Percentiles rank a stretch among this genome's conserved stretches.
Conservation (phyloP, 148 eudicot genomes). For the Euryodendron excelsum region DNA sequence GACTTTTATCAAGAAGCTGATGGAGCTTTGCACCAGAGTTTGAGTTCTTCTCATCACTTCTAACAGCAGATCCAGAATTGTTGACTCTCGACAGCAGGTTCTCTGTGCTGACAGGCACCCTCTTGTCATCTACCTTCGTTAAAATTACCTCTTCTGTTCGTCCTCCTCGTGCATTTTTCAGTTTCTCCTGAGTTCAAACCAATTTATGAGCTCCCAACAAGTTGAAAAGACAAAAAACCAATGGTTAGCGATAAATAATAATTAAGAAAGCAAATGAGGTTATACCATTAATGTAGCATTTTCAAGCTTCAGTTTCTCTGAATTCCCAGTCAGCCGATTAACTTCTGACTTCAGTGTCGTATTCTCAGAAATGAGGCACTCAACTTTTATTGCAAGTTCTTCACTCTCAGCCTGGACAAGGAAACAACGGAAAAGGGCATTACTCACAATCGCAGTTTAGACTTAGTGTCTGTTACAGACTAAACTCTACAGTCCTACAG, state of each 20-base stretch:
- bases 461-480: neutral
- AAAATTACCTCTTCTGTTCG: constrained; percentile 28
- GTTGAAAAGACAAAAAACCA: neutral
- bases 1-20: constrained; percentile 66
- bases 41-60: constrained; percentile 28
- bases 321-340: constrained; percentile 51
- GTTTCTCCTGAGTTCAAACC: constrained; percentile 48
- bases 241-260: neutral
- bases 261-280: neutral
- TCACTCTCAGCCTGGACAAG: constrained; percentile 81
- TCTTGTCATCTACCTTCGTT: constrained; percentile 28
- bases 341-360: constrained; percentile 66
- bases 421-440: neutral
- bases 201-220: neutral
- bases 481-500: neutral
- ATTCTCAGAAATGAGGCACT: constrained; percentile 67
- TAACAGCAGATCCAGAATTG: constrained; percentile 47
- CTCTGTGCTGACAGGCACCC: constrained; percentile 57
- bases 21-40: constrained; percentile 77
- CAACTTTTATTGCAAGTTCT: constrained; percentile 73
- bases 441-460: neutral
- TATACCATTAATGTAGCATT: constrained; percentile 63
- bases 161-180: constrained; percentile 36
- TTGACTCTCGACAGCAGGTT: constrained; percentile 77
- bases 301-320: constrained; percentile 63